Evolutionary conservation across 495 filamentous ascomycete species (phyloP), one percentile per base, ranked within the genome.

Genomic region (Neurospora hispaniola): DNA sequence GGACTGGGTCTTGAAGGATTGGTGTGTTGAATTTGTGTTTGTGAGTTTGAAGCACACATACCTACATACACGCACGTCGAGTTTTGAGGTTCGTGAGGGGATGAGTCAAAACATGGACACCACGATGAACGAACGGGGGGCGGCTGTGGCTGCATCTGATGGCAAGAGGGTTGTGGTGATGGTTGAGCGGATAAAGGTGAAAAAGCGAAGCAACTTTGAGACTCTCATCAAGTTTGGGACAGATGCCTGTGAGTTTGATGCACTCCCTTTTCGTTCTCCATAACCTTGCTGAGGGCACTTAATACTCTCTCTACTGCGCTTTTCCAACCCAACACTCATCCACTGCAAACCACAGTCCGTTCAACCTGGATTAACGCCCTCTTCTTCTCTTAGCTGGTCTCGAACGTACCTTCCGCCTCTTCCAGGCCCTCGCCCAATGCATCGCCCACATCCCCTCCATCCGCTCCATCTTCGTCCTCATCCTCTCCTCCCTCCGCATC

Each of bases 391-490:
- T 38, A 88, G 86, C 78, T 69, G 90, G 89, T 5, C 83, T 91
- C 16, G 90, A 92, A 75, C 87, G 89, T 73, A 87, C 85, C 48
- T 83, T 91, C 74, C 88, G 90, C 48, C 79, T 89, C 71, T 76
- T 90, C 73, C 90, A 92, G 78, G 78, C 88, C 44, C 42, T 86
- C 39, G 78, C 83, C 59, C 74, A 77, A 11, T 70, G 76, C 44
- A 42, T 78, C 48, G 48, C 20, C 9, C 86, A 87, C 71, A 84
- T 90, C 73, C 79, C 84, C 31, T 78, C 82, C 6, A 82, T 80
- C 20, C 83, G 84, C 70, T 74, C 80, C 12, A 66, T 38, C 27
- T 38, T 66, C 27, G 35, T 66, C 14, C 1, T 31, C 27, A 69
- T 80, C 23, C 75, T 77, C 44, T 76, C 76, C 23, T 43, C 76